Percentiles rank a stretch among this genome's conserved stretches.
Evolutionary conservation across 2,329 filamentous ascomycete species (phyloP).

Genomic region (Fonsecaea multimorphosa): DNA sequence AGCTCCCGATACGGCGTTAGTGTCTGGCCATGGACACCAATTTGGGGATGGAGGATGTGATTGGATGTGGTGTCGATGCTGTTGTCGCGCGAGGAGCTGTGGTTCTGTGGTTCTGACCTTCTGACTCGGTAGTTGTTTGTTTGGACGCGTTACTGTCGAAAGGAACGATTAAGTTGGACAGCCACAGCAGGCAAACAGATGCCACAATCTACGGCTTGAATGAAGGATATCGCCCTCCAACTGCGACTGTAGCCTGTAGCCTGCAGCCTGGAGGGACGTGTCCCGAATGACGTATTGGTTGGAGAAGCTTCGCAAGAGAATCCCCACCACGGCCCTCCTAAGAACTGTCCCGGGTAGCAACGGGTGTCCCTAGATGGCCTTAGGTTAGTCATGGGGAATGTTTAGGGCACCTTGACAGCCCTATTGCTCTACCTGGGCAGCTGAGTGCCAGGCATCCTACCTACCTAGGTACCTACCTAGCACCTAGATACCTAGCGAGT

Average conservation of each 20-base stretch:
- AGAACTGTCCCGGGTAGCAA: background rate
- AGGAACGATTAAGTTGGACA: background rate
- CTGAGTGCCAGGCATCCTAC: background rate
- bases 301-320: too few relatives aligned
- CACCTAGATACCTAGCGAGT: too few relatives aligned
- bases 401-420: background rate
- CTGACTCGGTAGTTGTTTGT: background rate
- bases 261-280: background rate
- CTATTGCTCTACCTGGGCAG: too few relatives aligned
- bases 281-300: background rate
- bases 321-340: too few relatives aligned
- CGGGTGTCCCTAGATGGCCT: background rate
- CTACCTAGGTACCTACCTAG: too few relatives aligned
- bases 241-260: too few relatives aligned
- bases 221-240: too few relatives aligned
- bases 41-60: conserved; percentile 5
- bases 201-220: too few relatives aligned
- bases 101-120: background rate
- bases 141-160: background rate
- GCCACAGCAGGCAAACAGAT: too few relatives aligned
- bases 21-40: conserved; percentile 7
- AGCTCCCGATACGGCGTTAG: conserved; percentile 14
- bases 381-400: background rate
- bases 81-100: background rate
- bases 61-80: conserved; percentile 5